Evolutionary conservation across 208 protist species (phyloP).

Genomic region (Trypanosoma avium): DNA sequence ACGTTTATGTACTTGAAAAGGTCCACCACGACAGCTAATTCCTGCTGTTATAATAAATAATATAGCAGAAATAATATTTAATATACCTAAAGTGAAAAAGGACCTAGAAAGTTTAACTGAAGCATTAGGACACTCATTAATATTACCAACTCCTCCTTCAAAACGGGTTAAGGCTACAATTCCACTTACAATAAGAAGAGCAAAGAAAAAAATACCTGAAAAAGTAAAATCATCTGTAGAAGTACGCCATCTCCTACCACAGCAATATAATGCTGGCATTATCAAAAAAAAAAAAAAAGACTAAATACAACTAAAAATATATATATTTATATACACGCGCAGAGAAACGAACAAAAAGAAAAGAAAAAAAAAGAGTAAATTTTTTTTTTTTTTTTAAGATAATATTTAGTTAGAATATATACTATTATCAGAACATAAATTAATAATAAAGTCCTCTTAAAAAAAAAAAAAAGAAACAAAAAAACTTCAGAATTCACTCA

Average conservation of each 20-base stretch:
- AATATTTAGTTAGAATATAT: slow-evolving; percentile 4
- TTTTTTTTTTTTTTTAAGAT: slow-evolving; percentile 10
- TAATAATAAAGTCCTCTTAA: background rate
- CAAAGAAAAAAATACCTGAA: slow-evolving; percentile 50
- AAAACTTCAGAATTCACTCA: no score
- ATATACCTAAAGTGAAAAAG: slow-evolving; percentile 38
- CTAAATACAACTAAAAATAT: slow-evolving; percentile 8
- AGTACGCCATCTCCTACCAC: slow-evolving; percentile 68
- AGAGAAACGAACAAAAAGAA: no score
- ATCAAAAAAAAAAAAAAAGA: background rate
- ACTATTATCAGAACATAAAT: background rate
- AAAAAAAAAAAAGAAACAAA: slow-evolving; percentile 17
- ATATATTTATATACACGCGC: no score
- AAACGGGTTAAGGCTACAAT: slow-evolving; percentile 21
- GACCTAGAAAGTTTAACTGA: slow-evolving; percentile 8
- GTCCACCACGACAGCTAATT: slow-evolving; percentile 54
- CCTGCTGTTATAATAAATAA: slow-evolving; percentile 39
- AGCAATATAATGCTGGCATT: slow-evolving; percentile 82
- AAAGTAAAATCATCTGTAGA: slow-evolving; percentile 77
- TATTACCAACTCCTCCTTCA: background rate
- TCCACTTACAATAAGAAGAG: slow-evolving; percentile 28
- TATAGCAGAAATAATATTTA: slow-evolving; percentile 33
- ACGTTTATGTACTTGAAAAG: slow-evolving; percentile 75
- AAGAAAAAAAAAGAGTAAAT: background rate
- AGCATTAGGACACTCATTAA: slow-evolving; percentile 28